A percentile compares a stretch with the other conserved stretches of the same genome.
phyloP scores from a whole-genome alignment of 345 rosid species.

The Capsella bursapastoris region DNA sequence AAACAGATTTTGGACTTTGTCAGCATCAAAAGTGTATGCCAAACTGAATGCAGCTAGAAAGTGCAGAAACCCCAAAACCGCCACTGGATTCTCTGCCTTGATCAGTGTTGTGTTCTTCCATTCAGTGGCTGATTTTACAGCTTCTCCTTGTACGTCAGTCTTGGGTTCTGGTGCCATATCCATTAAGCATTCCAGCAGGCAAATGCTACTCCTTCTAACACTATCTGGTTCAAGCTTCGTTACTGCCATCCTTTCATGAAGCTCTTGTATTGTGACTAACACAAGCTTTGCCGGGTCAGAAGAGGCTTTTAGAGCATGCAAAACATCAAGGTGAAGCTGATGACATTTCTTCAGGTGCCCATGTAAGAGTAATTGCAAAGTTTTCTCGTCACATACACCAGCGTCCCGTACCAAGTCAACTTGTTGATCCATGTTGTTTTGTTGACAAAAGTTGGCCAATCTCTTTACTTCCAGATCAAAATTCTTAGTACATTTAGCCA shows the following conservation, averaged over 20 bases:
- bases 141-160: constrained; percentile 48
- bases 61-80: constrained; percentile 53
- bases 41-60: constrained; percentile 53
- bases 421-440: constrained; percentile 27
- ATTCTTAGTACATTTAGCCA: constrained; percentile 31
- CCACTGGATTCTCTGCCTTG: constrained; percentile 42
- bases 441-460: constrained; percentile 22
- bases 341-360: constrained; percentile 47
- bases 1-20: constrained; percentile 43
- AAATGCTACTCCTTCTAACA: constrained; percentile 52
- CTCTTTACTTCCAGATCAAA: constrained; percentile 34
- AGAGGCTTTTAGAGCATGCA: constrained; percentile 37
- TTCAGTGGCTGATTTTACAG: constrained; percentile 45
- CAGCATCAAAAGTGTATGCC: constrained; percentile 41
- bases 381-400: constrained; percentile 44
- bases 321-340: constrained; percentile 44
- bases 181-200: constrained; percentile 57
- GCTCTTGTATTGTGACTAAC: constrained; percentile 59
- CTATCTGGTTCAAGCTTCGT: constrained; percentile 41
- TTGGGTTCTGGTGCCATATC: constrained; percentile 45
- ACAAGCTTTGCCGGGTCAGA: constrained; percentile 66
- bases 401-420: constrained; percentile 26
- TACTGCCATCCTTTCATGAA: constrained; percentile 43
- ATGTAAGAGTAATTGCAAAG: constrained; percentile 55
- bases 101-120: constrained; percentile 52